Conservation (phyloP, 1,284 basidiomycete species). For the Mycena citricolor region DNA sequence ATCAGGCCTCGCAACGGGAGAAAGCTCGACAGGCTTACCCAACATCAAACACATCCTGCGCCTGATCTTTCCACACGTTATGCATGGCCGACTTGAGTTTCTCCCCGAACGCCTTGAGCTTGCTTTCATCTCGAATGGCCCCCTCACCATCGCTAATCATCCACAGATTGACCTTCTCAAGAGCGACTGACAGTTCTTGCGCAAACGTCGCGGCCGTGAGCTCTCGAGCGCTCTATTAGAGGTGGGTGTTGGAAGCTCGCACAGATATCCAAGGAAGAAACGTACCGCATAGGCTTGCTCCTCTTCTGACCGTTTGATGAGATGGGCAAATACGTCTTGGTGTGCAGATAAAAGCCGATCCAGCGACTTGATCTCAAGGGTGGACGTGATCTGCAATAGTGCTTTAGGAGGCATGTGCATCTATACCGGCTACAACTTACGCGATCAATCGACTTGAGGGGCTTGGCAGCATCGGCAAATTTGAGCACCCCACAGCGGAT, state of each 20-base stretch:
- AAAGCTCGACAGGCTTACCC: constrained; percentile 47
- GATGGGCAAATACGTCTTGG: constrained; percentile 60
- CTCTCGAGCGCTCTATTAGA: constrained; percentile 69
- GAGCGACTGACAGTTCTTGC: constrained; percentile 65
- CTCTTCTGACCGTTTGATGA: constrained; percentile 67
- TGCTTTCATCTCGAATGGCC: constrained; percentile 32
- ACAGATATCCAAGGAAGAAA: constrained; percentile 3
- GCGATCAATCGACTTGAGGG: constrained; percentile 67
- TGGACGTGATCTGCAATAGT: constrained; percentile 53
- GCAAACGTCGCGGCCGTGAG: constrained; percentile 72
- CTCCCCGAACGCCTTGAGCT: constrained; percentile 47
- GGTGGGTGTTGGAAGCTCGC: constrained; percentile 4
- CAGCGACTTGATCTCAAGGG: constrained; percentile 51
- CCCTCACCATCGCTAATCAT: too few relatives aligned
- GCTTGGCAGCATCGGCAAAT: constrained; percentile 36
- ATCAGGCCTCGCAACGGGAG: neutral
- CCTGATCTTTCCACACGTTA: constrained; percentile 66
- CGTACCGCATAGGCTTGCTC: constrained; percentile 78
- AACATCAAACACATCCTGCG: constrained; percentile 71
- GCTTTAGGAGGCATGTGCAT: neutral
- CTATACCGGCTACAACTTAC: constrained; percentile 35
- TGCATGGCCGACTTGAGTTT: constrained; percentile 61
- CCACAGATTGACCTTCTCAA: constrained; percentile 53
- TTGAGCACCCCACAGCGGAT: constrained; percentile 65
- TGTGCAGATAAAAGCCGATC: constrained; percentile 60